Base-by-base conservation (phyloP, 305 asterid species). In the Rubia occidens region DNA sequence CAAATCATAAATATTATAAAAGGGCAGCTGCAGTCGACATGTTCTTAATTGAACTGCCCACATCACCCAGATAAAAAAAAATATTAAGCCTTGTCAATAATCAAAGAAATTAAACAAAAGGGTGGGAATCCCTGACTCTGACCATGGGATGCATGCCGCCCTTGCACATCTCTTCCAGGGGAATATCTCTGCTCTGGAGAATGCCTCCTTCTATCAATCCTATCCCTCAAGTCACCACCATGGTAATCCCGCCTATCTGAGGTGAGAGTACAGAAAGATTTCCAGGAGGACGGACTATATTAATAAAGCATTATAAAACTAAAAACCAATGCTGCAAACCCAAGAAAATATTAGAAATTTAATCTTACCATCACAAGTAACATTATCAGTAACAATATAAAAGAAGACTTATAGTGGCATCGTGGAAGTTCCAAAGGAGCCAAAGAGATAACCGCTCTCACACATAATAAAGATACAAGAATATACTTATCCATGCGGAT, bases 191-290 rank as follows among this genome's bases (percentile, higher is more conserved):
- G 24, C 24, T 24, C 24, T 24, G 24, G 24, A 24, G 24, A 24
- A 24, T 24, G 24, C 24, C 24, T 24, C 24, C 24, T 24, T 24
- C 24, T 24, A 24, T 24, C 91, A 69, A 89, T 88, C 80, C 87
- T 89, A 72, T 92, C 95, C 82, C 98, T 85, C 84, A 88, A 78
- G 78, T 92, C 96, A 67, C 83, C 82, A 76, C 87, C 80, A 39
- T 78, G 84, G 72, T 80, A 53, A 72, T 85, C 91, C 78, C 80
- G 82, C 82, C 87, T 85, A 66, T 86, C 98, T 89, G 87, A 78
- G 73, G 78, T 58, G 37, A 32, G 68, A 55, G 71, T 45, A 59
- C 18, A 79, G 66, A 64, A 68, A 58, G 71, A 47, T 68, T 60
- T 69, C 51, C 63, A 65, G 53, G 29, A 44, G 69, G 56, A 77